These are phyloP conservation scores for Teratosphaeria gauchensis DNA, from an alignment of 2,329 filamentous ascomycete species.

Conservation along the genomic window DNA sequence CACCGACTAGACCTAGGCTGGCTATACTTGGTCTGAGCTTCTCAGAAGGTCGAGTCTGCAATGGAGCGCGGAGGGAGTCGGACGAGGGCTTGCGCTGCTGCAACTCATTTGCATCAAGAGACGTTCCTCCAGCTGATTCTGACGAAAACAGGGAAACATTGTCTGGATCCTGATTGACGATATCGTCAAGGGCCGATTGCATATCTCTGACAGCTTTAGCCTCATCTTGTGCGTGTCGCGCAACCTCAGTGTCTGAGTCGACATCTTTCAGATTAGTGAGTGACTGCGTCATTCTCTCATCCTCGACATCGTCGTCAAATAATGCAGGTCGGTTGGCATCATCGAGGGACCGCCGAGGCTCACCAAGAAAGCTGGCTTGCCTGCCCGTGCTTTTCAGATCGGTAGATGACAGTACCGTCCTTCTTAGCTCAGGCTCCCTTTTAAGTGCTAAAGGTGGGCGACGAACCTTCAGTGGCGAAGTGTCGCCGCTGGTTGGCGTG, in stretches of 20 bases:
- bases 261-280: constrained; percentile 73
- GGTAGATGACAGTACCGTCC: constrained; percentile 51
- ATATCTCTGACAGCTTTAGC: constrained; percentile 81
- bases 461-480: constrained; percentile 12
- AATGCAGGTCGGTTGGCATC: constrained; percentile 51
- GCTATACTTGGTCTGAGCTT: constrained; percentile 73
- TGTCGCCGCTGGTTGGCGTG: constrained; percentile 5
- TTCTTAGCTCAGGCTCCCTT: constrained; percentile 42
- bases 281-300: constrained; percentile 66
- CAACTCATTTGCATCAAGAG: constrained; percentile 30
- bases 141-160: constrained; percentile 55
- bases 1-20: constrained; percentile 81
- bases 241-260: constrained; percentile 57
- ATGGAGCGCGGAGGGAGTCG: constrained; percentile 4
- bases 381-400: constrained; percentile 41
- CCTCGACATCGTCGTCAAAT: constrained; percentile 64
- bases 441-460: constrained; percentile 15
- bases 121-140: constrained; percentile 46
- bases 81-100: constrained; percentile 5
- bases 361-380: background rate
- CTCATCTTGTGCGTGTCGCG: constrained; percentile 50
- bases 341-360: constrained; percentile 59
- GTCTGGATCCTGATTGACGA: constrained; percentile 69
- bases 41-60: constrained; percentile 33
- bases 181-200: constrained; percentile 83